Conservation (phyloP, 2,329 filamentous ascomycete genomes). For the Trichoderma citrinoviride region DNA sequence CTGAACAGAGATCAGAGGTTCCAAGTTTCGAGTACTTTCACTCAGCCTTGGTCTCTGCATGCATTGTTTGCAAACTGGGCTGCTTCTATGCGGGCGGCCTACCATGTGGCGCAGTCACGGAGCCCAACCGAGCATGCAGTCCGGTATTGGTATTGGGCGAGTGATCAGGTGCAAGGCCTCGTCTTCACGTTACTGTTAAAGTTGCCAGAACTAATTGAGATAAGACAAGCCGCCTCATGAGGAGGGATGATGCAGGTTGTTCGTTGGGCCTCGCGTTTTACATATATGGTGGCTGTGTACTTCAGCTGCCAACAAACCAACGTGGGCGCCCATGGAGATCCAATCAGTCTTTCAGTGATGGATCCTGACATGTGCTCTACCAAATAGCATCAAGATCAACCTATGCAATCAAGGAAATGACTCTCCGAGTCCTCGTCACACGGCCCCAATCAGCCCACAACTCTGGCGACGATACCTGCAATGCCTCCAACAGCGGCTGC, state of each 20-base stretch:
- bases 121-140: not conserved
- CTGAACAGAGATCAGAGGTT: not conserved
- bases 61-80: not conserved
- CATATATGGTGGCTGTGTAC: not conserved
- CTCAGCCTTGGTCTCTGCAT: not conserved
- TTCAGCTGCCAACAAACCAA: not conserved
- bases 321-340: not conserved
- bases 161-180: too few relatives aligned
- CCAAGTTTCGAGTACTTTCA: too few relatives aligned
- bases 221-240: too few relatives aligned
- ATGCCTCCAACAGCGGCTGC: not conserved
- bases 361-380: not conserved
- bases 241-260: too few relatives aligned
- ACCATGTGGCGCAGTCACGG: not conserved
- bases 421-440: not conserved
- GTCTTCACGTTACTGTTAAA: too few relatives aligned
- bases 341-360: not conserved
- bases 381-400: not conserved
- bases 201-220: too few relatives aligned
- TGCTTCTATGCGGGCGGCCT: not conserved
- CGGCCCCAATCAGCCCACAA: not conserved
- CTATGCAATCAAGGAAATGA: not conserved
- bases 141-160: too few relatives aligned
- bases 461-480: not conserved
- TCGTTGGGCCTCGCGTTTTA: not conserved